Percentiles rank a stretch among this genome's conserved stretches.
phyloP scores from a whole-genome alignment of 2,329 filamentous ascomycete genomes.

The Blastomyces emzantsi region DNA sequence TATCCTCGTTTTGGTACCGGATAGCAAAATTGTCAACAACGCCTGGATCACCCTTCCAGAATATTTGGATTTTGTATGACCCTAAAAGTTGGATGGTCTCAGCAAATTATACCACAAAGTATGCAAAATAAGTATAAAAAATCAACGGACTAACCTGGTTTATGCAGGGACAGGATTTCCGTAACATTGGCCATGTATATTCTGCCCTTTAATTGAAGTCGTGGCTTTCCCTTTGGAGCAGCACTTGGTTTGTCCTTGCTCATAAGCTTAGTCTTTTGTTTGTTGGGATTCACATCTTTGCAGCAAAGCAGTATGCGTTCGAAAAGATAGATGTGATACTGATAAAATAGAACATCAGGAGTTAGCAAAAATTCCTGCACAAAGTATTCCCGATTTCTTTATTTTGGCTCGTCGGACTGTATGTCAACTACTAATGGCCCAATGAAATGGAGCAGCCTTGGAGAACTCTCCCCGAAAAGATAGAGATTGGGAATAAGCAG shows the following conservation, averaged over 20 bases:
- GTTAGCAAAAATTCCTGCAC: conserved; percentile 7
- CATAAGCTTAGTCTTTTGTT: conserved; percentile 59
- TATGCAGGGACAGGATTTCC: conserved; percentile 77
- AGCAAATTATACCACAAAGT: neutral
- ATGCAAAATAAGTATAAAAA: neutral
- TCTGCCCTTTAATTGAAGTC: conserved; percentile 83
- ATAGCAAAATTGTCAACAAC: conserved; percentile 97
- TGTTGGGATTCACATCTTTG: conserved; percentile 84
- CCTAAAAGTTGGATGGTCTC: conserved; percentile 42
- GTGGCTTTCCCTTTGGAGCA: conserved; percentile 64
- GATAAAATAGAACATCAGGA: neutral
- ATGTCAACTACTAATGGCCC: neutral
- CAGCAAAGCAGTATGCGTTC: conserved; percentile 92
- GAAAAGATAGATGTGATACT: conserved; percentile 98
- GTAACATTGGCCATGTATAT: conserved; percentile 99
- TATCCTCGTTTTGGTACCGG: conserved; percentile 82
- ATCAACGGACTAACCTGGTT: conserved; percentile 59
- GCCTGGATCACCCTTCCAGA: conserved; percentile 84
- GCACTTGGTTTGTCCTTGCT: conserved; percentile 60
- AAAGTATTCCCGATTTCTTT: neutral
- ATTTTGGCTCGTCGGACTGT: neutral
- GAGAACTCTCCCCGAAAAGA: neutral
- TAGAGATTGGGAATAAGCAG: neutral
- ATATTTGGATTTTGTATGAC: conserved; percentile 92
- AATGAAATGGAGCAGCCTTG: neutral